Evolutionary conservation across 768 basidiomycete species (phyloP).

Genomic region (Lactarius trivialis): DNA sequence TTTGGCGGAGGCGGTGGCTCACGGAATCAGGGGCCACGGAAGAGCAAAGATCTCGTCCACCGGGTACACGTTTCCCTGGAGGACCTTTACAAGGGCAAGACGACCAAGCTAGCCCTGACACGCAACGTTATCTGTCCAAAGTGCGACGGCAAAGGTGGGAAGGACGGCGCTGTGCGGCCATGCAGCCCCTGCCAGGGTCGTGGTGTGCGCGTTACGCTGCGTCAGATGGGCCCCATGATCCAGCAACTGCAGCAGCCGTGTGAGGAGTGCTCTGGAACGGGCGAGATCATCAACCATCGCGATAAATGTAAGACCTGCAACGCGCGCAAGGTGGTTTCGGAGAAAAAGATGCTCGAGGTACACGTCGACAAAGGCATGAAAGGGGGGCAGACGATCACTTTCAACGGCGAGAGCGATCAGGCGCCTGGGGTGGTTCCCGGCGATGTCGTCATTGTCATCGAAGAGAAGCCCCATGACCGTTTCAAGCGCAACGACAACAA

Average conservation of each 20-base stretch:
- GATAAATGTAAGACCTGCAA: constrained; percentile 90
- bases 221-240: constrained; percentile 99
- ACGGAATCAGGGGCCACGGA: constrained; percentile 62
- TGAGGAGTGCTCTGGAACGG: constrained; percentile 88
- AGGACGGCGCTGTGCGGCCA: constrained; percentile 85
- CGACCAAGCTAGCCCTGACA: constrained; percentile 93
- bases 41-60: constrained; percentile 97
- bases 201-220: constrained; percentile 83
- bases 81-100: constrained; percentile 98
- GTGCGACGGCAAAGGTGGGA: constrained; percentile 95
- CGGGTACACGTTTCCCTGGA: constrained; percentile 94
- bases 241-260: constrained; percentile 97
- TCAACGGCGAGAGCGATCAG: constrained; percentile 89
- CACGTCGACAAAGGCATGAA: constrained; percentile 99
- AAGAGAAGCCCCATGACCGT: constrained; percentile 84
- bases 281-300: constrained; percentile 90
- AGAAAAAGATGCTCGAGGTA: constrained; percentile 96
- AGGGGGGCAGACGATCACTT: constrained; percentile 83
- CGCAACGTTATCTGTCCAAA: constrained; percentile 90
- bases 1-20: constrained; percentile 62
- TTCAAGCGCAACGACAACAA: constrained; percentile 89
- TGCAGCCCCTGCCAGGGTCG: constrained; percentile 81
- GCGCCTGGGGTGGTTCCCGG: constrained; percentile 84
- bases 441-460: constrained; percentile 90
- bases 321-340: constrained; percentile 89